Conservation (phyloP, 768 basidiomycete genomes). For the Lentinula guzmanii region DNA sequence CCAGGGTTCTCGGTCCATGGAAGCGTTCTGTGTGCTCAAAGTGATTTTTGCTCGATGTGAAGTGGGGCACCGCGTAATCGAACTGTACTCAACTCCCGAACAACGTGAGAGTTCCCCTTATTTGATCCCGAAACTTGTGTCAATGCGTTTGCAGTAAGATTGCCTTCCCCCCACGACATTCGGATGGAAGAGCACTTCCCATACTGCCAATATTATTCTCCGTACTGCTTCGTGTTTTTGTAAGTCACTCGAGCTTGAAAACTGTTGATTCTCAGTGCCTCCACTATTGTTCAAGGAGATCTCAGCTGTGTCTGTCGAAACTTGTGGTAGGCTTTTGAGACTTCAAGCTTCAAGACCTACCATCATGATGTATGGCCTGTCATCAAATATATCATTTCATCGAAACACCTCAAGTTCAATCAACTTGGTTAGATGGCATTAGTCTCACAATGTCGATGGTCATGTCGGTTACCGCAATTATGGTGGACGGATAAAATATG, state of each 20-base stretch:
- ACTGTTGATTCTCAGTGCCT: too few species aligned
- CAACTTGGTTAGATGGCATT: background rate
- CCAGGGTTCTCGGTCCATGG: background rate
- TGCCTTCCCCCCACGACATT: background rate
- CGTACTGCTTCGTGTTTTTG: background rate
- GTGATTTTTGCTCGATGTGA: background rate
- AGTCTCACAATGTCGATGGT: background rate
- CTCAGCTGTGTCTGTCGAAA: background rate
- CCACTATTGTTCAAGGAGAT: background rate
- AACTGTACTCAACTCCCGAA: background rate
- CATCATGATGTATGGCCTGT: too few species aligned
- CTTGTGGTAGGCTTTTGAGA: background rate
- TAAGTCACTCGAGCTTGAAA: background rate
- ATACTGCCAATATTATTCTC: background rate
- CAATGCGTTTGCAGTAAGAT: background rate
- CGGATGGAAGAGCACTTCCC: background rate
- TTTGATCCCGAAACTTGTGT: background rate
- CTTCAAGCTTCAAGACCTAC: background rate
- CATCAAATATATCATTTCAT: background rate
- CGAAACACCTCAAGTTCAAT: background rate
- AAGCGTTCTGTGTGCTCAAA: background rate
- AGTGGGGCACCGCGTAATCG: background rate
- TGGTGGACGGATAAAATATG: background rate
- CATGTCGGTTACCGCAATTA: background rate
- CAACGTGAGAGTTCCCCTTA: background rate